A percentile compares a stretch with the other conserved stretches of the same genome.
Evolutionary conservation across 352 stramenopile species (phyloP).

Genomic region (Phytophthora citrophthora): DNA sequence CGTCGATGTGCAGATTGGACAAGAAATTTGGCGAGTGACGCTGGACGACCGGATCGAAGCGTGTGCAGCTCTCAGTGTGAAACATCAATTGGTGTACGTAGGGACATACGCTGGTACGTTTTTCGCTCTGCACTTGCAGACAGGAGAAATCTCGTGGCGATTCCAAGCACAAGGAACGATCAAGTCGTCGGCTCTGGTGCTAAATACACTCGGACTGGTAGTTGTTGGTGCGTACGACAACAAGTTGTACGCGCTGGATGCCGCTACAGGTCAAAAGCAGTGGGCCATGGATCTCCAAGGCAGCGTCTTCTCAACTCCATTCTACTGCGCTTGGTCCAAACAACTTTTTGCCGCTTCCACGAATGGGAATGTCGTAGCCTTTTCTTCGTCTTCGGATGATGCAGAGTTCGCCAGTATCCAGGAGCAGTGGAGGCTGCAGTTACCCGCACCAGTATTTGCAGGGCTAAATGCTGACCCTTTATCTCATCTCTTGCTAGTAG

Average conservation of each 20-base stretch:
- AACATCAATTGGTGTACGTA: constrained; percentile 43
- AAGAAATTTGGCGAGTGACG: constrained; percentile 41
- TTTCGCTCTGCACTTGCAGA: constrained; percentile 48
- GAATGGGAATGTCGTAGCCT: constrained; percentile 35
- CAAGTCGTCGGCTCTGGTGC: constrained; percentile 55
- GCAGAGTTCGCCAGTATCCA: constrained; percentile 7
- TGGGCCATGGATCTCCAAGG: constrained; percentile 43
- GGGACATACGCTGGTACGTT: constrained; percentile 61
- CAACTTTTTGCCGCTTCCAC: constrained; percentile 53
- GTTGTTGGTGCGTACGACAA: constrained; percentile 60
- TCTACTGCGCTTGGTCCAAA: constrained; percentile 22
- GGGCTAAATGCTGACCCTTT: constrained; percentile 39
- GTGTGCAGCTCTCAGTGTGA: constrained; percentile 43
- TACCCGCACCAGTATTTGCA: constrained; percentile 63
- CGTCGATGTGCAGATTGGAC: constrained; percentile 38
- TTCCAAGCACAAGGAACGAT: constrained; percentile 49
- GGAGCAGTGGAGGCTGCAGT: constrained; percentile 28
- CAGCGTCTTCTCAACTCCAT: constrained; percentile 60
- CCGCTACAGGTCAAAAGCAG: constrained; percentile 13
- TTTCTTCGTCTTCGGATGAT: constrained; percentile 7
- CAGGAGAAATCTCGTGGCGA: constrained; percentile 37
- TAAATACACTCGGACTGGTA: constrained; percentile 50
- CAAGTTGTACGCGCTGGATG: constrained; percentile 48
- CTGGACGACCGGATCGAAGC: constrained; percentile 72
- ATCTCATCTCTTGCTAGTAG: constrained; percentile 40